A percentile compares a stretch with the other conserved stretches of the same genome.
These are phyloP conservation scores for Phytophthora vignae DNA, from an alignment of 352 stramenopile genomes.

Conservation along the genomic window DNA sequence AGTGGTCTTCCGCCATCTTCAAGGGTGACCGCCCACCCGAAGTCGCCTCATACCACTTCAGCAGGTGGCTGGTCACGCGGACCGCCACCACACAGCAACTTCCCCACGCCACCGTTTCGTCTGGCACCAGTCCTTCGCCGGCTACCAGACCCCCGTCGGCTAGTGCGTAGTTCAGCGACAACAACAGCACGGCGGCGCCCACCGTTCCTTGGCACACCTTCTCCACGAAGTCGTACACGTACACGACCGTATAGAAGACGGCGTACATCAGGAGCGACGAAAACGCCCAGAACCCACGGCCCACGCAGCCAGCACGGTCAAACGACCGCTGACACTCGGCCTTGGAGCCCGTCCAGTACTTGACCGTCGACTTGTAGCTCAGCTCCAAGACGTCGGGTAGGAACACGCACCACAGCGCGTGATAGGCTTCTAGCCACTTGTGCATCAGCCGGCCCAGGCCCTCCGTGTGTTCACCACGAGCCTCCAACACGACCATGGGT, in stretches of 20 bases:
- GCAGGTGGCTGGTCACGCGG: too few species aligned
- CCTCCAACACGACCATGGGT: neutral
- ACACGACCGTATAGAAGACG: neutral
- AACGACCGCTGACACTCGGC: too few species aligned
- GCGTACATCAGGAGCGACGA: neutral
- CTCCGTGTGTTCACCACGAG: neutral
- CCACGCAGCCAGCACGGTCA: neutral
- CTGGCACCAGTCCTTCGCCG: neutral
- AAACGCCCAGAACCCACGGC: neutral
- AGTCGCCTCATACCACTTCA: too few species aligned
- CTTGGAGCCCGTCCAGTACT: too few species aligned
- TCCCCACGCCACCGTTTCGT: too few species aligned
- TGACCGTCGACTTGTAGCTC: neutral
- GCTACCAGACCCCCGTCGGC: neutral
- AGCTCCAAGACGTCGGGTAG: neutral
- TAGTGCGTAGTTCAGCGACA: neutral
- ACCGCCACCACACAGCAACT: too few species aligned
- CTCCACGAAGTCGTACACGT: too few species aligned
- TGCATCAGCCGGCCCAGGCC: neutral
- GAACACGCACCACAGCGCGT: neutral
- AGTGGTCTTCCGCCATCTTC: too few species aligned
- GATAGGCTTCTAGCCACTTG: neutral
- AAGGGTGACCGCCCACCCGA: too few species aligned
- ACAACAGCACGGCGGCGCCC: too few species aligned
- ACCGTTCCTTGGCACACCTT: too few species aligned